Base-by-base conservation (phyloP, 768 basidiomycete species). In the Floccularia luteovirens region DNA sequence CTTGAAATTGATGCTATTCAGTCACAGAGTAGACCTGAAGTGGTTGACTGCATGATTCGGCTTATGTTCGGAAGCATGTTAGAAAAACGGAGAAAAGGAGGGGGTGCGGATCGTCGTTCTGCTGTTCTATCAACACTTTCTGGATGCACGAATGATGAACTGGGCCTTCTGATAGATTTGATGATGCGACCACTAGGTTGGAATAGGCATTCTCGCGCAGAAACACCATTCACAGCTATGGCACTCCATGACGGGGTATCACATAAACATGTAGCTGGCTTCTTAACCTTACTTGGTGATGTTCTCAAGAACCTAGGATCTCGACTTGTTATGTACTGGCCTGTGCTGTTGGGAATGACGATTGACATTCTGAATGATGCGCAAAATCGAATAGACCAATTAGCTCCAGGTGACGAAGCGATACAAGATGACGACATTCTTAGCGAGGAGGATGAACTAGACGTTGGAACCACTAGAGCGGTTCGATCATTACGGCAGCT, bases 31-130 rank as follows among this genome's bases (percentile, higher is more conserved):
- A 72, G 94, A 23, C 49, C 53, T 2, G 81, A 81, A 46, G 63
- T 90, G 11, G 69, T 96, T 5, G 77, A 81, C 22, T 67, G 83
- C 12, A 54, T 84, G 42, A 74, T 88, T 23, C 73, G 92, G 19
- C 54, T 98, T 1, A 66, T 94, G 2, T 99, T 84, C 60, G 96
- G 94, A 1, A 55, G 88, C 45, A 87, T 97, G 82, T 70, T 88
- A 31, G 87, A 92, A 54, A 78, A 74, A 47, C 75, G 73, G 47
- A 86, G 89, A 2, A 72, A 82, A 4, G 61, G 74, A 7, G 73
- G 74, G 24, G 81, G 83, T 14, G 77, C 74, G 4, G 79, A 82
- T 43, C 66, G 87, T 16, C 72, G 85, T 39, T 74, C 79, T 5
- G 89, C 91, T 1, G 77, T 96, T 16, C 63, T 98, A 28, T 66